Evolutionary conservation across 345 rosid genomes (phyloP), one percentile per base, ranked within the genome.

Genomic region (Camelina sativa): DNA sequence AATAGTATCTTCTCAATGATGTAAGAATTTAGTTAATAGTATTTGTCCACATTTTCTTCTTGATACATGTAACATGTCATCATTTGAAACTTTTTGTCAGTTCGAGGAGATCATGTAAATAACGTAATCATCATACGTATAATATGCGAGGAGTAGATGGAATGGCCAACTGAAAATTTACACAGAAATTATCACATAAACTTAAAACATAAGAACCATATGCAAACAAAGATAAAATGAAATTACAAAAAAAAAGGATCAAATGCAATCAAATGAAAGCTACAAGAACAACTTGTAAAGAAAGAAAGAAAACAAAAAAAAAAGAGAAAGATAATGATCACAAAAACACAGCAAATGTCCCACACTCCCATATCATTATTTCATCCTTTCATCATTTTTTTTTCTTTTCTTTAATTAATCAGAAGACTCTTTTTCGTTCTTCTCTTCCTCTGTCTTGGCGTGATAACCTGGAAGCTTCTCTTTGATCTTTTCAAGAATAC

Each of bases 381-480:
- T 52, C 23, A 41, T 71, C 17, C 6, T 62, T 62, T 68, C 15
- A 43, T 16, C 34, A 34, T 8, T 25, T 54, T 67, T 54, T 67
- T 9, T 40, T 40, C 9, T 41, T 12, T 25, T 76, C 22, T 20
- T 20, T 1, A 20, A 20, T 66, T 71, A 74, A 25, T 34, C 28
- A 35, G 65, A 50, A 35, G 65, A 50, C 47, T 66, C 82, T 15
- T 80, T 78, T 57, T 57, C 86, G 43, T 81, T 81, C 38, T 81
- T 85, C 69, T 25, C 79, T 5, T 85, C 80, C 28, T 77, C 88
- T 34, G 63, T 55, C 83, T 89, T 91, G 65, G 83, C 54, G 68
- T 89, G 92, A 62, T 84, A 75, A 8, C 96, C 93, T 20, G 97
- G 97, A 17, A 91, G 75, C 76, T 89, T 91, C 80, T 86, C 97